Evolutionary conservation across 73 alveolate genomes (phyloP).

Genomic region (Paramecium sexaurelia): DNA sequence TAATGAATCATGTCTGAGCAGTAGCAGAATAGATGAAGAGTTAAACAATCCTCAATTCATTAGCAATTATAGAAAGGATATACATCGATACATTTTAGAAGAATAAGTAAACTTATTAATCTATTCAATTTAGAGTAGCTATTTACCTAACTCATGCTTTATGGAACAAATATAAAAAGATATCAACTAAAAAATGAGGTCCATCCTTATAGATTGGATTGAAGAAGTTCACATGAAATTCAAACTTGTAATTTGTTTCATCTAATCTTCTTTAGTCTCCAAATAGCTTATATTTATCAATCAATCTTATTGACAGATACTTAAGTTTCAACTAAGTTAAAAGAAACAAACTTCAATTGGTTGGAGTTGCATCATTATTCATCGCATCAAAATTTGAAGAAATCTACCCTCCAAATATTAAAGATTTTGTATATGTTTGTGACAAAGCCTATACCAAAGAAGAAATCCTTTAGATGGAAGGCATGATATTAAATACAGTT

Average conservation of each 20-base stretch:
- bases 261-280: slow-evolving; percentile 56
- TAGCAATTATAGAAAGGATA: slow-evolving; percentile 9
- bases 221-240: slow-evolving; percentile 94
- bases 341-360: slow-evolving; percentile 79
- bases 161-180: slow-evolving; percentile 75
- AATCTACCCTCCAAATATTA: slow-evolving; percentile 94
- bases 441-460: slow-evolving; percentile 90
- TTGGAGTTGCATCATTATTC: slow-evolving; percentile 92
- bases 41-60: slow-evolving; percentile 5
- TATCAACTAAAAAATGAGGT: slow-evolving; percentile 92
- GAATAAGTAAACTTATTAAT: background rate
- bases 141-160: background rate
- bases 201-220: slow-evolving; percentile 94
- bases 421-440: slow-evolving; percentile 91
- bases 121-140: background rate
- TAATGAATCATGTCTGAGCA: background rate
- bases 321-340: slow-evolving; percentile 69
- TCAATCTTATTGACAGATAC: slow-evolving; percentile 90
- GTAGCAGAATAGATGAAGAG: slow-evolving; percentile 8
- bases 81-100: background rate
- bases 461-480: slow-evolving; percentile 88
- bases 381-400: slow-evolving; percentile 96
- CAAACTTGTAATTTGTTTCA: slow-evolving; percentile 75
- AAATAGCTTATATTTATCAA: slow-evolving; percentile 88
- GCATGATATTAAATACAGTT: slow-evolving; percentile 75